Evolutionary conservation across 257 asterid genomes (phyloP), one percentile per base, ranked within the genome.

Genomic region (Jacaranda copaia): DNA sequence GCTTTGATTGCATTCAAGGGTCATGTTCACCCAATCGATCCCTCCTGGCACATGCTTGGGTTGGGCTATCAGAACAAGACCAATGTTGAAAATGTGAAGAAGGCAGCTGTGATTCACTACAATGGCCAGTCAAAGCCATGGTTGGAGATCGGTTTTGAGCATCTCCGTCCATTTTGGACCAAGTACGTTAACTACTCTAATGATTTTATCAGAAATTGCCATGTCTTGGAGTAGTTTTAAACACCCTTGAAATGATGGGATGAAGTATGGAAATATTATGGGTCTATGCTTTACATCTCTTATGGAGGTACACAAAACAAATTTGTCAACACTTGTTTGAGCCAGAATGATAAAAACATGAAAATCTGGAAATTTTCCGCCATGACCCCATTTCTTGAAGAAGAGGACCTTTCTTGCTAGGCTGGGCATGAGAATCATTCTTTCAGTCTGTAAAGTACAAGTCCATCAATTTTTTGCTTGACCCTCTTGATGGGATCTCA

Each of bases 31-130:
- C 94, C 98, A 67, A 94, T 94, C 40, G 94, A 94, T n/a, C 88
- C 97, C 74, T 88, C 88, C 0, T 92, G 98, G 98, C 97, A 94
- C 88, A 82, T 94, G 93, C 98, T 94, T 79, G 98, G 98, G 36
- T 84, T 94, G 88, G 98, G 98, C 42, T 94, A 94, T 82, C 98
- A 94, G 82, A 92, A 81, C 53, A 89, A 83, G 75, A 92, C 94
- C 64, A 84, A 77, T 11, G 36, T 92, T 32, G 96, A 89, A 77
- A 81, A 75, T 74, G 93, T 90, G 82, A 87, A 85, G 80, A 89
- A 85, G 72, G 97, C 97, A 2, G 97, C 97, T 0, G 97, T 92
- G 15, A 92, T 94, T 82, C 98, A 94, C 86, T 94, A 83, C 88
- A 94, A 94, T 12, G 98, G 98, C 78, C 98, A 92, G 85, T 80